Evolutionary conservation across 2,329 filamentous ascomycete species (phyloP).

Genomic region (Fusarium napiforme): DNA sequence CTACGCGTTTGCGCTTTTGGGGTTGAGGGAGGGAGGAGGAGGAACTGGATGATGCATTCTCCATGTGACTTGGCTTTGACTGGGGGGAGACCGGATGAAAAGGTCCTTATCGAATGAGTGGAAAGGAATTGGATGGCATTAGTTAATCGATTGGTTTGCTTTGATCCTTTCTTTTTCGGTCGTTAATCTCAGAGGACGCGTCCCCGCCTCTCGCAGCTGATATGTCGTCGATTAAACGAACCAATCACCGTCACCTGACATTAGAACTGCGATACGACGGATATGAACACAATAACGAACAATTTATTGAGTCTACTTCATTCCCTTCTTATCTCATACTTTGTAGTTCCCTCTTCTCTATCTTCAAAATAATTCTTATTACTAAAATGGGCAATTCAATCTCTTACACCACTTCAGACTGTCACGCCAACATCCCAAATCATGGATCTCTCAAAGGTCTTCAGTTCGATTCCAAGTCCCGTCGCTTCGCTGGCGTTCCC

Average conservation of each 20-base stretch:
- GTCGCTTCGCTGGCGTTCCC: constrained; percentile 51
- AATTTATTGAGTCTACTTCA: not conserved
- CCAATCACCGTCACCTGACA: not conserved
- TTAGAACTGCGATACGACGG: not conserved
- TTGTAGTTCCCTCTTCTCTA: not conserved
- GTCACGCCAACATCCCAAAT: not conserved
- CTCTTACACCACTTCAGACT: constrained; percentile 12
- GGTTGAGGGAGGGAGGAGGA: not conserved
- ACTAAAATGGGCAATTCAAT: constrained; percentile 5
- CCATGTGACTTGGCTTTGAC: not conserved
- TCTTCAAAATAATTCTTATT: not conserved
- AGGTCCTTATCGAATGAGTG: not conserved
- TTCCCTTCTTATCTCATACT: not conserved
- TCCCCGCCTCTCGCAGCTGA: not conserved
- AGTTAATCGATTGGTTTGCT: not conserved
- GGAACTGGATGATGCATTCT: not conserved
- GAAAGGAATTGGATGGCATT: not conserved
- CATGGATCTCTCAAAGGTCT: constrained; percentile 44
- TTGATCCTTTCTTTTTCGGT: not conserved
- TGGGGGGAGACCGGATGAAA: not conserved
- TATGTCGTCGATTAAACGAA: constrained; percentile 4
- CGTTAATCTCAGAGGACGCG: not conserved
- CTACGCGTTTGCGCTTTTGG: constrained; percentile 10
- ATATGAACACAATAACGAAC: not conserved
- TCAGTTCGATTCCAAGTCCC: constrained; percentile 50